Percentiles rank a stretch among this genome's conserved stretches.
phyloP scores from a whole-genome alignment of 202 grass and related monocot genomes.

The Schoenoplectus tabernaemontani region DNA sequence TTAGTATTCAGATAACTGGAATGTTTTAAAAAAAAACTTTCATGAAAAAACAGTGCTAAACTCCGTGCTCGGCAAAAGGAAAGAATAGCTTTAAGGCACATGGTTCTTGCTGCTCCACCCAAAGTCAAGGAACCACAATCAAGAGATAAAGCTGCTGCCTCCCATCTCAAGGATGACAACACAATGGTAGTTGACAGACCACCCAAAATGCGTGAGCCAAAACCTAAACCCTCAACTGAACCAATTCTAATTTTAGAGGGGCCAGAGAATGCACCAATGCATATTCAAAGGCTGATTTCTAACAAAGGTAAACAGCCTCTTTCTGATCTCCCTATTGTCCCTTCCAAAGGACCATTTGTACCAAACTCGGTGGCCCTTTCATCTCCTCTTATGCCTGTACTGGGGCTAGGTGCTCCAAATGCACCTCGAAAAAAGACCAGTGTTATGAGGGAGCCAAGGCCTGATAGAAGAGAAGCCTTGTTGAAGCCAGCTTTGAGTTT shows the following conservation, averaged over 20 bases:
- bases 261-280: background rate
- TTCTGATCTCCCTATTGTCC: slow-evolving; percentile 23
- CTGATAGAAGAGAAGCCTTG: slow-evolving; percentile 34
- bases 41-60: slow-evolving; percentile 63
- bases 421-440: slow-evolving; percentile 27
- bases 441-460: slow-evolving; percentile 47
- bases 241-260: slow-evolving; percentile 1
- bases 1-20: background rate
- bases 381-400: slow-evolving; percentile 53
- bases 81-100: slow-evolving; percentile 64
- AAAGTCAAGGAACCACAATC: slow-evolving; percentile 30
- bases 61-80: slow-evolving; percentile 90
- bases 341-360: slow-evolving; percentile 25
- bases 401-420: slow-evolving; percentile 95
- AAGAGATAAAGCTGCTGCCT: slow-evolving; percentile 11
- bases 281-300: background rate
- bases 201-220: background rate
- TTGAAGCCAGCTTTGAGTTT: slow-evolving; percentile 20
- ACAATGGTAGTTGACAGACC: background rate
- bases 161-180: background rate
- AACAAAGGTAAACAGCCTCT: slow-evolving; percentile 24
- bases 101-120: slow-evolving; percentile 30
- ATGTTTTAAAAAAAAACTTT: slow-evolving; percentile 26
- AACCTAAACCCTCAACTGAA: background rate
- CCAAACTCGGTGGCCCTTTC: slow-evolving; percentile 43